Base-by-base conservation (phyloP, 2,329 filamentous ascomycete species). In the Xylariaceae sp. region DNA sequence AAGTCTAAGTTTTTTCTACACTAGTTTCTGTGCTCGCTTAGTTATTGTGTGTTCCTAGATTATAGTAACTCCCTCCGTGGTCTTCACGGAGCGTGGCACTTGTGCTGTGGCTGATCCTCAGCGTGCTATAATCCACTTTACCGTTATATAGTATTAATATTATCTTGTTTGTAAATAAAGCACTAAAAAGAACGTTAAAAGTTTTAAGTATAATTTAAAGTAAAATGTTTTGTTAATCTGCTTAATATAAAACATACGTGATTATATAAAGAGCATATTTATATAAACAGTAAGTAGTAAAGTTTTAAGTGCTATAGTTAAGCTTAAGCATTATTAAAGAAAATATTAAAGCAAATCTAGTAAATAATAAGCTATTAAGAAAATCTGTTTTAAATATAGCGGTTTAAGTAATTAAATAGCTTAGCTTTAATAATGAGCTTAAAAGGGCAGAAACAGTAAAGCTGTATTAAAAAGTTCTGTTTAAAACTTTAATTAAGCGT, bases 181-280 rank as follows among this genome's bases (percentile, higher is more conserved):
- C 45, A 48, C 8, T 23, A 11, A 16, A 48, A 48, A 48, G 26
- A 37, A 29, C 17, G 8, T 37, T 37, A 8, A 37, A 48, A 48
- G 45, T 48, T 12, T 37, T 39, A 8, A 16, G 17, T 37, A 39
- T 49, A 16, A 39, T 9, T 49, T 39, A 14, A 49, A 16, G 26
- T 49, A 29, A 49, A 49, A 40, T 49, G 34, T 33, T 23, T 49
- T 29, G 17, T 49, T 29, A 49, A 40, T 37, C 45, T 12, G 28
- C 28, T 48, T 2, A 11, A 37, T 2, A 12, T 19, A 48, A 14
- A 26, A 17, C 28, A 48, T 2, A 48, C 16, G 24, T 48, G 23
- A 17, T 11, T 11, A 17, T 12, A 48, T 28, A 48, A 5, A 26
- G 21, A 17, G 45, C 28, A 48, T 48, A 48, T 48, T 7, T 48